These are phyloP conservation scores for Globisporangium camurandrum DNA, from an alignment of 352 stramenopile species.

Conservation along the genomic window DNA sequence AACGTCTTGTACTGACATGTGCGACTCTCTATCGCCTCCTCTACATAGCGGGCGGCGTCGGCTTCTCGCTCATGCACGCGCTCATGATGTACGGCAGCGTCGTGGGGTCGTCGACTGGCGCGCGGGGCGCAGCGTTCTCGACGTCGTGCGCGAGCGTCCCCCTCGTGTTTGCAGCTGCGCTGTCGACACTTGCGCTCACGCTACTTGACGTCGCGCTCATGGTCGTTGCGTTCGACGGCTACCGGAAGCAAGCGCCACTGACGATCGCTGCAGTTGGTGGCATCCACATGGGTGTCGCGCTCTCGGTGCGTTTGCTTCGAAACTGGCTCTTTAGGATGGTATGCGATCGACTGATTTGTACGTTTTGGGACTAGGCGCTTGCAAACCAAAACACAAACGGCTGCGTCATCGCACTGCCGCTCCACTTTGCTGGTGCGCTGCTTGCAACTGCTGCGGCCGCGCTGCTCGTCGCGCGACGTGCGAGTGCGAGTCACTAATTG, in stretches of 20 bases:
- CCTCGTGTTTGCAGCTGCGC: constrained; percentile 54
- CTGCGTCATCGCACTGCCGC: constrained; percentile 65
- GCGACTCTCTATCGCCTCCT: neutral
- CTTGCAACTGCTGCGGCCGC: constrained; percentile 37
- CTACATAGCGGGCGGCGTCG: constrained; percentile 58
- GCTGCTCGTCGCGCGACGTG: constrained; percentile 33
- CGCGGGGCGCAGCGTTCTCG: constrained; percentile 66
- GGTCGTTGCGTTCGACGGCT: constrained; percentile 77
- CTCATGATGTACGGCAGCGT: constrained; percentile 83
- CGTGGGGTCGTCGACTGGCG: constrained; percentile 54
- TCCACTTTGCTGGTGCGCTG: constrained; percentile 60
- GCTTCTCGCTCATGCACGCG: constrained; percentile 77
- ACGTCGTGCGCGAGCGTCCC: constrained; percentile 62
- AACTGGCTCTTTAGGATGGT: neutral
- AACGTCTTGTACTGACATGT: no score
- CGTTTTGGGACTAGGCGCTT: constrained; percentile 29
- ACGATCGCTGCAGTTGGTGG: constrained; percentile 43
- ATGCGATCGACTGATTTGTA: constrained; percentile 7
- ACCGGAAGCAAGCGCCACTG: constrained; percentile 49
- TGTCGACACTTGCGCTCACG: constrained; percentile 71
- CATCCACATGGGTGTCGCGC: constrained; percentile 66
- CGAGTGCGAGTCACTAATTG: constrained; percentile 3
- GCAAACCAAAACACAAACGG: constrained; percentile 74
- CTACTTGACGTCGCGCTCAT: constrained; percentile 75
- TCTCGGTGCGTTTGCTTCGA: constrained; percentile 39